These are phyloP conservation scores for Daphne laureola DNA, from an alignment of 441 rosid genomes.

Conservation along the genomic window DNA sequence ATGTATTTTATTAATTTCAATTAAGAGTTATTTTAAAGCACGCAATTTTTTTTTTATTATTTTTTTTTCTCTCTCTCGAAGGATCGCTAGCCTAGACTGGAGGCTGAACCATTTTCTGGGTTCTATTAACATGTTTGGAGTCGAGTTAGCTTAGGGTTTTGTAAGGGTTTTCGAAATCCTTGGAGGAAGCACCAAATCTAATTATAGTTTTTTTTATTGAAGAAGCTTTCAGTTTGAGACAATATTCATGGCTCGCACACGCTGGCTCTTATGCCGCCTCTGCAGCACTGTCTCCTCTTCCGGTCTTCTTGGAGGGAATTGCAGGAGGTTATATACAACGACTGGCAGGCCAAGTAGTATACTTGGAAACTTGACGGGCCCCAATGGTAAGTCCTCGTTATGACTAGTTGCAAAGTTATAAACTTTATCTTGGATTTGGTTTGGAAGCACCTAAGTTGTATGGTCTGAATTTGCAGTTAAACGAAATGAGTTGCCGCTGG, in stretches of 20 bases:
- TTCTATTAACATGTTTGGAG: too few species aligned
- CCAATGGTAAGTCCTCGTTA: conserved; percentile 24
- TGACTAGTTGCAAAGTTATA: neutral
- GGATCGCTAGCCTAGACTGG: too few species aligned
- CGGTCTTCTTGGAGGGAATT: conserved; percentile 26
- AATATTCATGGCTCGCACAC: conserved; percentile 44
- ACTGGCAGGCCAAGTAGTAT: conserved; percentile 19
- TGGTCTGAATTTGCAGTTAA: conserved; percentile 37
- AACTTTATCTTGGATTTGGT: neutral
- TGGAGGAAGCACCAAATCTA: neutral
- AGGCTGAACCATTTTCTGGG: too few species aligned
- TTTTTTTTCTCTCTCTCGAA: too few species aligned
- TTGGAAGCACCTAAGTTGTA: conserved; percentile 1
- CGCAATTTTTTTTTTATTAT: too few species aligned
- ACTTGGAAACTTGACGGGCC: conserved; percentile 24
- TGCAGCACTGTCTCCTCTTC: conserved; percentile 34
- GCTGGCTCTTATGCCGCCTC: conserved; percentile 48
- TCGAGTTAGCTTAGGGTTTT: conserved; percentile 2
- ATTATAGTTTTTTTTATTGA: neutral
- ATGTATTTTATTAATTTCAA: too few species aligned
- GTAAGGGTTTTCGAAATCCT: neutral
- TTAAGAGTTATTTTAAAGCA: too few species aligned
- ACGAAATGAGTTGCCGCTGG: conserved; percentile 36
- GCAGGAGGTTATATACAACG: conserved; percentile 37
- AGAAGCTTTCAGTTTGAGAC: neutral